Evolutionary conservation across 257 asterid species (phyloP).

Genomic region (Echium plantagineum): DNA sequence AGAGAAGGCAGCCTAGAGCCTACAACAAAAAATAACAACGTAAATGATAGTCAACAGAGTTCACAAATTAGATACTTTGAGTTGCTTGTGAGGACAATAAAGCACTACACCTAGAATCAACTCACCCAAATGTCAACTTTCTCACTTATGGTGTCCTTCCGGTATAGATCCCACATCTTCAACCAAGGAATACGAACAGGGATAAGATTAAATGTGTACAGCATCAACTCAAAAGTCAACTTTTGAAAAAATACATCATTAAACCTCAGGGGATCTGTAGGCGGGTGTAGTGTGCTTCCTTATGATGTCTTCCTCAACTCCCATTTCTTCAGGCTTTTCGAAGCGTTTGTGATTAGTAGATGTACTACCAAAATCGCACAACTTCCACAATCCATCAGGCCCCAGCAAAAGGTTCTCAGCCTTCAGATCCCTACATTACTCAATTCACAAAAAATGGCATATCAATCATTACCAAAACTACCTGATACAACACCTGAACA

Average conservation of each 20-base stretch:
- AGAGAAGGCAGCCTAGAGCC: constrained; percentile 98
- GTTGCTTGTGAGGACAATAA: neutral
- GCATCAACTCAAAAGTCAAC: constrained; percentile 21
- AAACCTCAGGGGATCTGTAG: constrained; percentile 98
- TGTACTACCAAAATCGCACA: constrained; percentile 94
- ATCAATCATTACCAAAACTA: constrained; percentile 2
- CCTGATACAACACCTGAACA: no score
- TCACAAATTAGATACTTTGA: neutral
- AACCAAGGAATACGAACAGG: constrained; percentile 29
- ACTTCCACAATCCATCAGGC: constrained; percentile 88
- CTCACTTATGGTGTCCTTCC: constrained; percentile 81
- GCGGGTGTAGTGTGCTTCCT: constrained; percentile 97
- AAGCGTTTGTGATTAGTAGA: constrained; percentile 92
- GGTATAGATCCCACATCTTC: constrained; percentile 95
- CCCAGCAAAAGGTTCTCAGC: constrained; percentile 96
- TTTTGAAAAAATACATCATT: constrained; percentile 22
- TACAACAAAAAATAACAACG: constrained; percentile 19
- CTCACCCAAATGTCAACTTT: constrained; percentile 99
- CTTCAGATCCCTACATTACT: constrained; percentile 67
- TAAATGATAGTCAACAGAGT: neutral
- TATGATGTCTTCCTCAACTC: constrained; percentile 93
- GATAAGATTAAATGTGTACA: constrained; percentile 33
- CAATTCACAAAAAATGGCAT: constrained; percentile 20
- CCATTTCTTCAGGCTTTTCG: constrained; percentile 98
- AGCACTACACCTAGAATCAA: constrained; percentile 1